Evolutionary conservation across 768 basidiomycete species (phyloP).

Genomic region (Tricholoma flavovirens): DNA sequence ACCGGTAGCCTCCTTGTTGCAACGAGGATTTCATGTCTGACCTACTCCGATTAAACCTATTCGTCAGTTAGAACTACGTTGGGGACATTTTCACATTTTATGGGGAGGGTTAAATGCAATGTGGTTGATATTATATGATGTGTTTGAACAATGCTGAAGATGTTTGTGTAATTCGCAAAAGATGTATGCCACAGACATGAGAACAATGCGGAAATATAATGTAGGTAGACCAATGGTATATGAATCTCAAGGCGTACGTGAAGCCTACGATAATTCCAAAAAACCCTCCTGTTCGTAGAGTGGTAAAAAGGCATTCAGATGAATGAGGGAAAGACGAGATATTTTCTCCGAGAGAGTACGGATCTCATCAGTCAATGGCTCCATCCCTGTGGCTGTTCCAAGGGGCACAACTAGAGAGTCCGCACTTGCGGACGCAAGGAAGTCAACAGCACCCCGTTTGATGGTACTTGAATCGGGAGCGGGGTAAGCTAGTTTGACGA

Average conservation of each 20-base stretch:
- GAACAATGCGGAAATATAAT: background rate
- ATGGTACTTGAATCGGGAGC: slow-evolving; percentile 31
- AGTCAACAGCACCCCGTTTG: slow-evolving; percentile 23
- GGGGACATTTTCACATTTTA: background rate
- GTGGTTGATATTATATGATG: background rate
- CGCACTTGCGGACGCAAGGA: slow-evolving; percentile 14
- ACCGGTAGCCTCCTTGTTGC: slow-evolving; percentile 9
- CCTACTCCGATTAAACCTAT: background rate
- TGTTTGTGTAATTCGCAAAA: background rate
- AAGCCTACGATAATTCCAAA: slow-evolving; percentile 19
- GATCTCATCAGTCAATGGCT: slow-evolving; percentile 66
- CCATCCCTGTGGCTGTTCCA: slow-evolving; percentile 54
- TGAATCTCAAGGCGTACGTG: background rate
- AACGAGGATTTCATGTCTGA: slow-evolving; percentile 8
- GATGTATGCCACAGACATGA: background rate
- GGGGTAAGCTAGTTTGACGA: slow-evolving; percentile 49
- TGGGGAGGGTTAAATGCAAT: background rate
- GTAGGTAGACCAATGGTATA: background rate
- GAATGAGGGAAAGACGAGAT: slow-evolving; percentile 65
- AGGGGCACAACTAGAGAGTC: slow-evolving; percentile 14
- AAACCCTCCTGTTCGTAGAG: slow-evolving; percentile 70
- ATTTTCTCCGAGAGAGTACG: slow-evolving; percentile 64
- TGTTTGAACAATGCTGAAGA: background rate
- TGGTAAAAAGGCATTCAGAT: slow-evolving; percentile 71
- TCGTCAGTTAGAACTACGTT: background rate